phyloP scores from a whole-genome alignment of 495 filamentous ascomycete genomes.

The Bacidia gigantensis region DNA sequence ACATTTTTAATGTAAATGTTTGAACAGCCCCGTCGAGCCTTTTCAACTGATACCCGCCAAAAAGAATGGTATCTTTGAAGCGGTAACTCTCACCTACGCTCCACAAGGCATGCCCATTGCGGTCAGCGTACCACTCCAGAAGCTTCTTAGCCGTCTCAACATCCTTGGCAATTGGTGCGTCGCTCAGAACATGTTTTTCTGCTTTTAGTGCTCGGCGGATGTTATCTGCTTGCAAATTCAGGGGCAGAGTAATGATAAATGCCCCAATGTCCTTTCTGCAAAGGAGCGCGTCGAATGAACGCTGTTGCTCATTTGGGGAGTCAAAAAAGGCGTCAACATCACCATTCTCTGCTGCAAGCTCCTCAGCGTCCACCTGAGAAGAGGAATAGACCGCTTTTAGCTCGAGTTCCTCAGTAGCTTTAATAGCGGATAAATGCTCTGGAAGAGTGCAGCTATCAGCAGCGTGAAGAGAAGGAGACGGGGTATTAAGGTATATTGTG shows the following conservation, averaged over 20 bases:
- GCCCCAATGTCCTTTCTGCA: slow-evolving; percentile 17
- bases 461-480: not conserved
- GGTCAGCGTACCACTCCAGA: slow-evolving; percentile 8
- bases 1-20: slow-evolving; percentile 7
- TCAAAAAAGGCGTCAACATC: slow-evolving; percentile 16
- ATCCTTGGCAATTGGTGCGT: slow-evolving; percentile 12
- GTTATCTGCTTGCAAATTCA: slow-evolving; percentile 14
- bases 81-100: slow-evolving; percentile 13
- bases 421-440: slow-evolving; percentile 21
- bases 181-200: slow-evolving; percentile 22
- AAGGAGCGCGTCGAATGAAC: slow-evolving; percentile 17
- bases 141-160: slow-evolving; percentile 6
- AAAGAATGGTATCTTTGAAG: slow-evolving; percentile 7
- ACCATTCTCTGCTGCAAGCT: not conserved
- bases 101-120: slow-evolving; percentile 3
- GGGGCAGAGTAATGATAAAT: slow-evolving; percentile 19
- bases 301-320: not conserved
- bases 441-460: not conserved
- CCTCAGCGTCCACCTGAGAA: slow-evolving; percentile 14
- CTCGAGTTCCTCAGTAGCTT: slow-evolving; percentile 5
- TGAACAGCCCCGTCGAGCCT: slow-evolving; percentile 6
- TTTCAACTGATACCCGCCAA: slow-evolving; percentile 4
- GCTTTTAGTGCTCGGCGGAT: slow-evolving; percentile 13
- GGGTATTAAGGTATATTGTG: not conserved
- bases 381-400: slow-evolving; percentile 23